A percentile compares a stretch with the other conserved stretches of the same genome.
Conservation (phyloP, 1,284 basidiomycete species). For the Veloporphyrellus conicus region DNA sequence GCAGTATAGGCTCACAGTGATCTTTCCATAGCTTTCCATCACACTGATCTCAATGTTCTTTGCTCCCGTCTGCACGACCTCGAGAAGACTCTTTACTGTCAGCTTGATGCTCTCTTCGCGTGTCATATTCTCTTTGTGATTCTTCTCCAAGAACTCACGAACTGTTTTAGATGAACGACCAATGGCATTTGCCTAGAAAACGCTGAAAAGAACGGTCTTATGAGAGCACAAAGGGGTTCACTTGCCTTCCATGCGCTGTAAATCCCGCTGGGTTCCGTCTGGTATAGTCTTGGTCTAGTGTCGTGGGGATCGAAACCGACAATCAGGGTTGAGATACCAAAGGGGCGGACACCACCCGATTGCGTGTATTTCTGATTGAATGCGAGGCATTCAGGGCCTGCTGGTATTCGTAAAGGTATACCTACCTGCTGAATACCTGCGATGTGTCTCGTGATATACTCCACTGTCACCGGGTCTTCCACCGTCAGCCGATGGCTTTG, state of each 20-base stretch:
- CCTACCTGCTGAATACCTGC: slow-evolving; percentile 95
- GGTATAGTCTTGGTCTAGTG: slow-evolving; percentile 83
- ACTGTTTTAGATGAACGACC: slow-evolving; percentile 98
- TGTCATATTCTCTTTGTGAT: slow-evolving; percentile 87
- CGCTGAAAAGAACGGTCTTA: background rate
- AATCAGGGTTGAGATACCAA: slow-evolving; percentile 96
- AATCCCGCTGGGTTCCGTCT: slow-evolving; percentile 97
- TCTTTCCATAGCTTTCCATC: slow-evolving; percentile 90
- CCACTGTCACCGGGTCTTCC: slow-evolving; percentile 96
- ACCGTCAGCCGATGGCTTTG: slow-evolving; percentile 97
- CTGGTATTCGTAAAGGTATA: background rate
- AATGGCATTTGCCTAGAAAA: slow-evolving; percentile 85
- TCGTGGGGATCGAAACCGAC: slow-evolving; percentile 97
- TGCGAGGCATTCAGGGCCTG: background rate
- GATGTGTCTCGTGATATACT: slow-evolving; percentile 97
- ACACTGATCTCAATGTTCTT: slow-evolving; percentile 99
- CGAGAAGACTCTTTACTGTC: slow-evolving; percentile 91
- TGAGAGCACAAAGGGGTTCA: background rate
- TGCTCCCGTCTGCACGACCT: slow-evolving; percentile 98
- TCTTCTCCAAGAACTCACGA: slow-evolving; percentile 98
- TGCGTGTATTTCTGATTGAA: slow-evolving; percentile 86
- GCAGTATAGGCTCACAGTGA: slow-evolving; percentile 73
- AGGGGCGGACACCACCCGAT: slow-evolving; percentile 97
- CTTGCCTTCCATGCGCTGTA: slow-evolving; percentile 97
- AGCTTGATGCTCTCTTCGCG: slow-evolving; percentile 92